Conservation (phyloP, 2,329 filamentous ascomycete species). For the Alternaria consortialis region DNA sequence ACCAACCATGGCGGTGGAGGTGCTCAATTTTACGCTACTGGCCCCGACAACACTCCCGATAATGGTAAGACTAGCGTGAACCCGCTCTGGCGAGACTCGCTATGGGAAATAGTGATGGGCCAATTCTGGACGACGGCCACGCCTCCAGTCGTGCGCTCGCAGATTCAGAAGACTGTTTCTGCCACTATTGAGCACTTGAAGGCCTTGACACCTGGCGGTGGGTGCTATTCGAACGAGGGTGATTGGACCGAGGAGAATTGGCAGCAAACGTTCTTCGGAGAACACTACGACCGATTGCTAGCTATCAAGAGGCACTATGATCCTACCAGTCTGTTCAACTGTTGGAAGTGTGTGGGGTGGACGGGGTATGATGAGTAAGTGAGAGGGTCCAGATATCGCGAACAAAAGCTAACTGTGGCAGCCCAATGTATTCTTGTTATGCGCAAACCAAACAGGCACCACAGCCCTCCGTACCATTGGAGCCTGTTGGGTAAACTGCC, state of each 20-base stretch:
- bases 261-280: constrained; percentile 48
- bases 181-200: constrained; percentile 45
- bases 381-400: background rate
- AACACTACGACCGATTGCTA: constrained; percentile 40
- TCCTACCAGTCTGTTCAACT: constrained; percentile 45
- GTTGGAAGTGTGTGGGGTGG: constrained; percentile 51
- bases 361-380: constrained; percentile 46
- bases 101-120: constrained; percentile 49
- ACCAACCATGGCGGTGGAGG: constrained; percentile 37
- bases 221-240: constrained; percentile 50
- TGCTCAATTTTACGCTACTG: constrained; percentile 49
- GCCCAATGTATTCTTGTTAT: constrained; percentile 45
- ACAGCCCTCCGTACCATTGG: constrained; percentile 34
- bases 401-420: constrained; percentile 18
- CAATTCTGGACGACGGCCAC: constrained; percentile 41
- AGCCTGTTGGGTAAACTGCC: constrained; percentile 16
- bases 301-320: constrained; percentile 44
- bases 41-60: constrained; percentile 44
- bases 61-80: constrained; percentile 45
- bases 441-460: constrained; percentile 31
- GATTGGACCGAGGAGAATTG: constrained; percentile 49
- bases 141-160: constrained; percentile 24
- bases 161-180: constrained; percentile 43
- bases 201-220: constrained; percentile 45
- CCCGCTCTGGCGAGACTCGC: constrained; percentile 42